A percentile compares a stretch with the other conserved stretches of the same genome.
These are phyloP conservation scores for Schwanniomyces yamadae DNA, from an alignment of 805 yeast genomes.

Conservation along the genomic window DNA sequence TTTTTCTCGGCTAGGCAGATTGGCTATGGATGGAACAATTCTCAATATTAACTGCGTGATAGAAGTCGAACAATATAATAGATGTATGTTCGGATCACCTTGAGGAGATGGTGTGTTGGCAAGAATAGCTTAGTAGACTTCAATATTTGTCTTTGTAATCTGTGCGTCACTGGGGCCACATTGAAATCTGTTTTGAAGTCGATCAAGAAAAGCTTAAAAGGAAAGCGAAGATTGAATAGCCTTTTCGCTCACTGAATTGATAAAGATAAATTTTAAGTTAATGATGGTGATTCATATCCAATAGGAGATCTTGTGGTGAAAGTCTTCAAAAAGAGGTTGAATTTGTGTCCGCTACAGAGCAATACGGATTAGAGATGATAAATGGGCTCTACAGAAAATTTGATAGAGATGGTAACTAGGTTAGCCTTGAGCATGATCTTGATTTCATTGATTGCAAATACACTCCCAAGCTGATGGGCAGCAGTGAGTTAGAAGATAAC, in stretches of 20 bases:
- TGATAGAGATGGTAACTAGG: slow-evolving; percentile 16
- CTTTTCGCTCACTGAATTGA: slow-evolving; percentile 14
- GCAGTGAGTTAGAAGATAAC: slow-evolving; percentile 29
- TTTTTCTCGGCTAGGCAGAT: slow-evolving; percentile 34
- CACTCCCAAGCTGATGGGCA: slow-evolving; percentile 24
- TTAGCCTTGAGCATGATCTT: slow-evolving; percentile 6
- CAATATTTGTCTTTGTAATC: slow-evolving; percentile 26
- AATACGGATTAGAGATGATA: slow-evolving; percentile 16
- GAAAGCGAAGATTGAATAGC: slow-evolving; percentile 16
- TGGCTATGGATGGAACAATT: slow-evolving; percentile 29
- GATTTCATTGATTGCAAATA: slow-evolving; percentile 28
- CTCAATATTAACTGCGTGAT: slow-evolving; percentile 13
- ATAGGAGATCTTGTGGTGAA: slow-evolving; percentile 15
- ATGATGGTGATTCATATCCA: slow-evolving; percentile 11
- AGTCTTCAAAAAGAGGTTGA: slow-evolving; percentile 10
- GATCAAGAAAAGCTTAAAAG: slow-evolving; percentile 17
- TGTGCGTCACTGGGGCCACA: slow-evolving; percentile 30
- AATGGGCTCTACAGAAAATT: slow-evolving; percentile 26
- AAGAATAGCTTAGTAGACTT: slow-evolving; percentile 22
- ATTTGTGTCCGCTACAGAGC: slow-evolving; percentile 11
- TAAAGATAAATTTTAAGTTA: slow-evolving; percentile 13
- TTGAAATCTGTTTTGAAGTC: slow-evolving; percentile 25
- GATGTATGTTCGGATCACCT: slow-evolving; percentile 33
- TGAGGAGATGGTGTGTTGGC: slow-evolving; percentile 19
- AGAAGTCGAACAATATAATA: slow-evolving; percentile 24